phyloP scores from a whole-genome alignment of 2,329 filamentous ascomycete genomes.

The Fusarium sp. region DNA sequence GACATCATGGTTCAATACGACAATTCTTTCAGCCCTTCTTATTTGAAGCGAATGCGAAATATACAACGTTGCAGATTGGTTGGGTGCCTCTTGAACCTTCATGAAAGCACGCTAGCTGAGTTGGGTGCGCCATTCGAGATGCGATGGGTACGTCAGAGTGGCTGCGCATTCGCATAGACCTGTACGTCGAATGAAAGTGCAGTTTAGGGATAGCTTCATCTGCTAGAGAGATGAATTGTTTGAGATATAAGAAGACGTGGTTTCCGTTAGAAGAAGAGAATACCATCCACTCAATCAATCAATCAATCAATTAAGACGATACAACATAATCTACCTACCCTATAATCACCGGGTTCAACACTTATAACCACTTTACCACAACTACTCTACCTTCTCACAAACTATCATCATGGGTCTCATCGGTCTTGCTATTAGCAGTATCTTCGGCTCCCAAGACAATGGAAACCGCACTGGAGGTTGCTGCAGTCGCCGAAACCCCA shows the following conservation, averaged over 20 bases:
- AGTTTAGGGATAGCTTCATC: conserved; percentile 12
- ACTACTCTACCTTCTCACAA: neutral
- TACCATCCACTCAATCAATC: neutral
- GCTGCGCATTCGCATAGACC: conserved; percentile 32
- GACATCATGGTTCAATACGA: neutral
- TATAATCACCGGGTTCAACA: neutral
- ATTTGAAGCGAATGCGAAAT: conserved; percentile 18
- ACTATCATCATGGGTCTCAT: conserved; percentile 36
- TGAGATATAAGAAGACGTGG: conserved; percentile 20
- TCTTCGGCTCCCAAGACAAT: conserved; percentile 8
- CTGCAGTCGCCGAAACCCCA: neutral
- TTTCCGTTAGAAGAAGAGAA: neutral
- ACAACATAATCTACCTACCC: neutral
- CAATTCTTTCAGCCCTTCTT: neutral
- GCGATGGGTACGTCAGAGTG: conserved; percentile 13
- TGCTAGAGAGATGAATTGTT: neutral
- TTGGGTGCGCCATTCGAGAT: conserved; percentile 36
- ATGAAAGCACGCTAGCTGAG: conserved; percentile 18
- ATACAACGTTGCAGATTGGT: conserved; percentile 8
- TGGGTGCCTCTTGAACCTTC: neutral
- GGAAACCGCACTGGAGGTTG: neutral
- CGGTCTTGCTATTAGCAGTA: conserved; percentile 12
- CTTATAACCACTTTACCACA: neutral
- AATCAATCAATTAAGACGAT: neutral
- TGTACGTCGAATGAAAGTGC: conserved; percentile 30